Conservation (phyloP, 2,329 filamentous ascomycete genomes). For the Paecilomyces dactylethromorphus region DNA sequence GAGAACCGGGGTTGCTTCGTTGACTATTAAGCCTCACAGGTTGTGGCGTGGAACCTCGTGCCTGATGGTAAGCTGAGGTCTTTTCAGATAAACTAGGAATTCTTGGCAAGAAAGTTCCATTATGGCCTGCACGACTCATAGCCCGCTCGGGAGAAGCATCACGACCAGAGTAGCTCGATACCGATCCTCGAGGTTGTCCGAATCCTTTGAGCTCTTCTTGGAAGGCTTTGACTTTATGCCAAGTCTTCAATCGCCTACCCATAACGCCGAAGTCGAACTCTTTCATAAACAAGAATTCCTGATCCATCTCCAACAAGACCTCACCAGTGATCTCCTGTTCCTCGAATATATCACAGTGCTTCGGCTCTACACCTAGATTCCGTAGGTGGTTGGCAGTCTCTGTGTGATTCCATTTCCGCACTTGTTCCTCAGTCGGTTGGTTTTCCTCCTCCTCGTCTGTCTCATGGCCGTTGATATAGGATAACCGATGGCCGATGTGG, state of each 20-base stretch:
- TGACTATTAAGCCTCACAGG: conserved; percentile 25
- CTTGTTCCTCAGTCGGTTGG: conserved; percentile 64
- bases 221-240: conserved; percentile 90
- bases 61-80: conserved; percentile 17
- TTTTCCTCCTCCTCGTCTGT: conserved; percentile 86
- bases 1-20: conserved; percentile 32
- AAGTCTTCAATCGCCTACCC: conserved; percentile 81
- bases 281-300: conserved; percentile 90
- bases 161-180: conserved; percentile 36
- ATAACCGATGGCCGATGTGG: conserved; percentile 67
- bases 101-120: conserved; percentile 34
- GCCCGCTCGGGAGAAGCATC: conserved; percentile 40
- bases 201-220: conserved; percentile 75
- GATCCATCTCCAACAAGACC: conserved; percentile 88
- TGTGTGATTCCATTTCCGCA: conserved; percentile 70
- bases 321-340: conserved; percentile 96
- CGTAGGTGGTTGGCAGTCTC: conserved; percentile 88
- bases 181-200: conserved; percentile 35
- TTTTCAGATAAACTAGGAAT: conserved; percentile 36
- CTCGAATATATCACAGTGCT: conserved; percentile 87
- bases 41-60: conserved; percentile 19
- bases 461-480: conserved; percentile 89
- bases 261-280: conserved; percentile 91
- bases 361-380: conserved; percentile 73
- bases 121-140: conserved; percentile 30